These are phyloP conservation scores for Cryptosporidium canis DNA, from an alignment of 169 alveolate genomes.

Conservation along the genomic window DNA sequence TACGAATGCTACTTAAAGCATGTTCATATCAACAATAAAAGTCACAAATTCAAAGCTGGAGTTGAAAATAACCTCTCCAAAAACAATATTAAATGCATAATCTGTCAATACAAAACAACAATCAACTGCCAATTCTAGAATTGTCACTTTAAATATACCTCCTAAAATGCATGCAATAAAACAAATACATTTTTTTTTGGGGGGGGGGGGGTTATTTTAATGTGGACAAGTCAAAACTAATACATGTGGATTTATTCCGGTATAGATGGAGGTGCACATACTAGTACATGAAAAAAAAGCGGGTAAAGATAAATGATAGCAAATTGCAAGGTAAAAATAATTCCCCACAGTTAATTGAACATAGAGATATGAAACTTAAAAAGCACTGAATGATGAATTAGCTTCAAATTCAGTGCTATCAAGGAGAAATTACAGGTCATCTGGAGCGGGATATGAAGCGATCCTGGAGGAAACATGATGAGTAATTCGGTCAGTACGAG, in stretches of 20 bases:
- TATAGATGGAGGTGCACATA: not conserved
- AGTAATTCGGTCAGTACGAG: not conserved
- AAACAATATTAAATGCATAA: slow-evolving; percentile 16
- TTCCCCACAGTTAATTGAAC: not conserved
- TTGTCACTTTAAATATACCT: not conserved
- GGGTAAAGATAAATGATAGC: not conserved
- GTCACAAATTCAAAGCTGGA: not conserved
- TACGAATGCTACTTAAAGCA: slow-evolving; percentile 23
- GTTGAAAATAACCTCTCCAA: slow-evolving; percentile 12
- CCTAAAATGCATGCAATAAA: not conserved
- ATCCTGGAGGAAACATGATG: not conserved
- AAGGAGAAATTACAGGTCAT: not conserved
- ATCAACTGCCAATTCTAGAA: not conserved
- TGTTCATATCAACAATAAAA: slow-evolving; percentile 7
- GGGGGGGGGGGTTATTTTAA: no score
- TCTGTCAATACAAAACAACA: slow-evolving; percentile 6
- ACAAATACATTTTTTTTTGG: not conserved
- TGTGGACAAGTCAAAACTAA: not conserved
- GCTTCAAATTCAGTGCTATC: not conserved
- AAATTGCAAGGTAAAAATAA: not conserved
- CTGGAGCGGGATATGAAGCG: not conserved
- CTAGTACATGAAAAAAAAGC: not conserved
- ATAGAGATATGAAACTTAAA: not conserved
- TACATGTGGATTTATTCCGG: not conserved
- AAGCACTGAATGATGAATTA: not conserved